Base-by-base conservation (phyloP, 257 asterid species). In the Eustoma russellianum region DNA sequence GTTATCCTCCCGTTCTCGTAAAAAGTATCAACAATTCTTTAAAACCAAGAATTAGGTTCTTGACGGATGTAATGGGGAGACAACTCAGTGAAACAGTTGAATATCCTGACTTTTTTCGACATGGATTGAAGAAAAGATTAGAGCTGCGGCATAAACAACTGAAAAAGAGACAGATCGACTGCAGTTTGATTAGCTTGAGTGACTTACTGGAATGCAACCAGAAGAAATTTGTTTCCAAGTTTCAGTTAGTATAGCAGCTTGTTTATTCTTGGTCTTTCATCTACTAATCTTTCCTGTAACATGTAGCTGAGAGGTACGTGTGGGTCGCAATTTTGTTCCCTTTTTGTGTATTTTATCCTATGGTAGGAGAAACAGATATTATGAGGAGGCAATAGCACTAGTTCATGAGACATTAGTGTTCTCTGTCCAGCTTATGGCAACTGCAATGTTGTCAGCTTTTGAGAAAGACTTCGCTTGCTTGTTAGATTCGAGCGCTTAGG, bases 181-280 rank as follows among this genome's bases (percentile, higher is more conserved):
- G 94, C 81, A 83, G 85, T 62, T 76, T 88, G 93, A 85, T 89
- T 83, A 83, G 85, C 61, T 76, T 88, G 93, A 84, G 92, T 61
- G 98, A 91, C 33, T 87, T 91, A 96, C 66, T 91, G 73, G 90
- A 82, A 17, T 91, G 94, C 75, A 87, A 85, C 70, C 90, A 87
- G 69, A 77, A 69, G 79, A 87, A 81, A 61, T 91, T 91, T 67
- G 66, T 70, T 9, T 33, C 75, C 62, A 91, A 76, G 77, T 87
- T 91, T 67, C 93, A 88, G 51, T 46, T 80, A 45, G 77, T 70
- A 28, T 63, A 77, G 72, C 63, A 64, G 56, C 65, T 59, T 67
- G 73, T 65, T 44, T 66, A 46, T 45, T 24, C 14, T 56, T n/a
- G 33, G 38, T 24, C 33, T 62, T 28, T 38, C 53, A 41, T 14